Conservation (phyloP, 2,329 filamentous ascomycete species). For the Aspergillus sp. region DNA sequence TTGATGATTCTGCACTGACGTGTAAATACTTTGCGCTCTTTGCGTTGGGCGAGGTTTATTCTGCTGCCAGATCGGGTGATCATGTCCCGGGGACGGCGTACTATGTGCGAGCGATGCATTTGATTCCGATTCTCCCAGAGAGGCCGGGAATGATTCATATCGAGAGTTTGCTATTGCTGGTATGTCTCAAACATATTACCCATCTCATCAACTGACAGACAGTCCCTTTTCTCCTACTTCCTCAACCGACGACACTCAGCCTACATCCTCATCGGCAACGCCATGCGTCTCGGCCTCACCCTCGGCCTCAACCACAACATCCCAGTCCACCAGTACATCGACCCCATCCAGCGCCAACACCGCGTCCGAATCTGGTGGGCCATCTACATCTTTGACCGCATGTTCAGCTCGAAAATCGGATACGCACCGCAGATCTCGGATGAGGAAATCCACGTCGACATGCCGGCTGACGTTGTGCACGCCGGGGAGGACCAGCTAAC, state of each 20-base stretch:
- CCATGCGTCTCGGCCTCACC: conserved; percentile 33
- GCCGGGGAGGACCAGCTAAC: conserved; percentile 23
- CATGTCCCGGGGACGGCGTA: conserved; percentile 36
- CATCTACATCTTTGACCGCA: conserved; percentile 30
- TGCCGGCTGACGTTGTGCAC: conserved; percentile 19
- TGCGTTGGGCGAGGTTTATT: conserved; percentile 37
- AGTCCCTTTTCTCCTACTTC: conserved; percentile 22
- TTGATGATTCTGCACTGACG: conserved; percentile 24
- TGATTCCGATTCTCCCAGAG: conserved; percentile 36
- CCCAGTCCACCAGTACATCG: conserved; percentile 18
- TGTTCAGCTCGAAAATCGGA: conserved; percentile 43
- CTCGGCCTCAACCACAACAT: conserved; percentile 37
- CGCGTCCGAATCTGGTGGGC: conserved; percentile 28
- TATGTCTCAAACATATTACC: too few species aligned
- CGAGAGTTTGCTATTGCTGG: conserved; percentile 34
- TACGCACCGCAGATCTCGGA: conserved; percentile 44
- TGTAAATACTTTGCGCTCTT: conserved; percentile 41
- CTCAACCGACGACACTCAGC: conserved; percentile 22
- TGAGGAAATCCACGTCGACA: conserved; percentile 35
- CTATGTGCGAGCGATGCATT: conserved; percentile 31
- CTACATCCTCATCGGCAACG: conserved; percentile 27
- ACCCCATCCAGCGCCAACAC: conserved; percentile 28
- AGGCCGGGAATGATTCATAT: conserved; percentile 37
- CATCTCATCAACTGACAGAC: conserved; percentile 1
- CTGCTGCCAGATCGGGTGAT: conserved; percentile 6